Evolutionary conservation across 768 basidiomycete species (phyloP).

Genomic region (Amylocystis lapponica): DNA sequence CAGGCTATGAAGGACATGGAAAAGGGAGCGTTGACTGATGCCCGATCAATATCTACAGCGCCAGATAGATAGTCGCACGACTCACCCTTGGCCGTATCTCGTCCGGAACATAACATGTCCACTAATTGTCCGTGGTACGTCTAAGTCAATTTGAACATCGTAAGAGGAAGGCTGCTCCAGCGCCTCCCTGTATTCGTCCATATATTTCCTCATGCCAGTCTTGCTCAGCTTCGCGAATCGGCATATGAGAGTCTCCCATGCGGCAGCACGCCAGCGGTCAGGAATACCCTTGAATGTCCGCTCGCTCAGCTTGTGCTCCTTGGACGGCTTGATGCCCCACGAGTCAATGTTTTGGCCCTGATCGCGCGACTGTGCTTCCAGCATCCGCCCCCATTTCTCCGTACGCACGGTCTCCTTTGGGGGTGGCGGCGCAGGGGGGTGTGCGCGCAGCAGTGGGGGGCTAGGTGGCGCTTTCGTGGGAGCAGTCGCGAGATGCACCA

Average conservation of each 20-base stretch:
- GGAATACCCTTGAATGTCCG: conserved; percentile 95
- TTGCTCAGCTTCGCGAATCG: conserved; percentile 41
- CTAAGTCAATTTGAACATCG: conserved; percentile 96
- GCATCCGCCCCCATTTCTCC: conserved; percentile 93
- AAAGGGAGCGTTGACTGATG: conserved; percentile 86
- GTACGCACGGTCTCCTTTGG: conserved; percentile 71
- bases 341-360: conserved; percentile 67
- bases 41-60: neutral
- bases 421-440: conserved; percentile 37
- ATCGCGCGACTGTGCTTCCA: conserved; percentile 62
- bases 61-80: conserved; percentile 8
- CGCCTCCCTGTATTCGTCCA: conserved; percentile 49
- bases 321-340: conserved; percentile 65
- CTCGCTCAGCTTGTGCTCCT: conserved; percentile 62
- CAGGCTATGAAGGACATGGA: conserved; percentile 91
- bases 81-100: conserved; percentile 91
- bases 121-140: conserved; percentile 93
- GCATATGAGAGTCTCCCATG: conserved; percentile 81
- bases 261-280: conserved; percentile 90
- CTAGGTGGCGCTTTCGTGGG: conserved; percentile 37
- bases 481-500: conserved; percentile 34
- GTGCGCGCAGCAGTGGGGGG: conserved; percentile 39
- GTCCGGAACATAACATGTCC: conserved; percentile 94
- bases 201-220: conserved; percentile 39
- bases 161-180: conserved; percentile 80